Evolutionary conservation across 345 rosid species (phyloP).

Genomic region (Pugionium dolabratum): DNA sequence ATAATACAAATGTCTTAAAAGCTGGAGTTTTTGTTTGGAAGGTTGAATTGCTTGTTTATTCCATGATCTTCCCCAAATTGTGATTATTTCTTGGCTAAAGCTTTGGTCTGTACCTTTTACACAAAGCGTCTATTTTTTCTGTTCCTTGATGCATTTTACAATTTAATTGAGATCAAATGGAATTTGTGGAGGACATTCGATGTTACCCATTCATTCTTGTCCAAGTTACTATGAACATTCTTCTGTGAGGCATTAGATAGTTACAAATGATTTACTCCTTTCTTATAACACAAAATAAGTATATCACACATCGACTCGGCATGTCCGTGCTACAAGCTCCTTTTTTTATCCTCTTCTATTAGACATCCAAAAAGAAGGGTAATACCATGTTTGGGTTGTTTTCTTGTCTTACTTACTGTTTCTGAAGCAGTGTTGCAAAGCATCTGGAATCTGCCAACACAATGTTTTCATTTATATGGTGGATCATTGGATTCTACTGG

Average conservation of each 20-base stretch:
- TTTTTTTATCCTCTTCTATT: neutral
- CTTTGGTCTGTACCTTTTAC: conserved; percentile 3
- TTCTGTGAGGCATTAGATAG: neutral
- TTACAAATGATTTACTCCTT: neutral
- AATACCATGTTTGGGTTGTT: conserved; percentile 1
- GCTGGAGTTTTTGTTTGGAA: conserved; percentile 16
- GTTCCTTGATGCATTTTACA: conserved; percentile 19
- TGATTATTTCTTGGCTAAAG: conserved; percentile 17
- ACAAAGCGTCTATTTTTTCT: conserved; percentile 16
- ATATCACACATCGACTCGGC: neutral
- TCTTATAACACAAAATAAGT: neutral
- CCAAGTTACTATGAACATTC: neutral
- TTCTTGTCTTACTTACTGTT: conserved; percentile 10
- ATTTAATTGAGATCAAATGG: conserved; percentile 3
- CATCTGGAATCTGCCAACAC: conserved; percentile 96
- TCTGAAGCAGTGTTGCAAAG: conserved; percentile 65
- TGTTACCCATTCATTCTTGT: neutral
- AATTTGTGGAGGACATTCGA: conserved; percentile 2
- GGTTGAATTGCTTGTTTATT: conserved; percentile 14
- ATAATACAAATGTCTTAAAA: conserved; percentile 11
- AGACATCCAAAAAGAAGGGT: neutral
- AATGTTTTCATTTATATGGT: conserved; percentile 98
- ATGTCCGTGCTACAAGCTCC: neutral
- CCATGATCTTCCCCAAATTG: neutral
- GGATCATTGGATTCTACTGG: conserved; percentile 99